Evolutionary conservation across 1,284 basidiomycete species (phyloP), one percentile per base, ranked within the genome.

Genomic region (Pyrrhoderma noxium): DNA sequence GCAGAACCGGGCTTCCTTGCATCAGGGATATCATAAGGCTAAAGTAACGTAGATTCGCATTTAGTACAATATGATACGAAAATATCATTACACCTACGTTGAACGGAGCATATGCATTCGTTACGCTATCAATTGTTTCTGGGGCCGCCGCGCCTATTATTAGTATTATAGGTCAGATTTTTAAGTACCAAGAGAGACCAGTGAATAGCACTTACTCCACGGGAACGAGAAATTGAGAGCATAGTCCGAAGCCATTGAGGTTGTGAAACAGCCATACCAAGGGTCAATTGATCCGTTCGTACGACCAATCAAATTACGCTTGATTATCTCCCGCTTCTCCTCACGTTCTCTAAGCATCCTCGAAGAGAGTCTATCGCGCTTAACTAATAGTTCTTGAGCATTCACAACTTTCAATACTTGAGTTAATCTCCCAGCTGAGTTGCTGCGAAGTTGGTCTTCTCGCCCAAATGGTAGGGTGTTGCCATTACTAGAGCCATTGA

Each of bases 161-260:
- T n/a, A n/a, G n/a, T n/a, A n/a, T n/a, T 68, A 67, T 47, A 70
- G n/a, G n/a, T n/a, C n/a, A n/a, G n/a, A n/a, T n/a, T n/a, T n/a
- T n/a, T 31, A 31, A 31, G 11, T 31, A 31, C 7, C 5, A 58
- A 46, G 19, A 35, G 21, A 54, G 4, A 41, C 37, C 46, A 19
- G 52, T 35, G 42, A 43, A 41, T 48, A 35, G 18, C 5, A 67
- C 79, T 51, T 62, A 83, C 80, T 77, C 82, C 81, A 85, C 2
- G 83, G 83, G 57, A 71, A 79, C 1, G 74, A 78, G 59, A 69
- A 82, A 59, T 83, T 82, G 54, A 76, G 45, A n/a, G 79, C 77
- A 56, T 82, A 82, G 59, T 82, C 79, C 36, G 77, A 56, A 59
- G 79, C 70, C 60, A 76, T 71, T 41, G 75, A 68, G 23, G 72